A percentile compares a stretch with the other conserved stretches of the same genome.
Evolutionary conservation across 352 stramenopile species (phyloP).

Genomic region (Phytophthora boehmeriae): DNA sequence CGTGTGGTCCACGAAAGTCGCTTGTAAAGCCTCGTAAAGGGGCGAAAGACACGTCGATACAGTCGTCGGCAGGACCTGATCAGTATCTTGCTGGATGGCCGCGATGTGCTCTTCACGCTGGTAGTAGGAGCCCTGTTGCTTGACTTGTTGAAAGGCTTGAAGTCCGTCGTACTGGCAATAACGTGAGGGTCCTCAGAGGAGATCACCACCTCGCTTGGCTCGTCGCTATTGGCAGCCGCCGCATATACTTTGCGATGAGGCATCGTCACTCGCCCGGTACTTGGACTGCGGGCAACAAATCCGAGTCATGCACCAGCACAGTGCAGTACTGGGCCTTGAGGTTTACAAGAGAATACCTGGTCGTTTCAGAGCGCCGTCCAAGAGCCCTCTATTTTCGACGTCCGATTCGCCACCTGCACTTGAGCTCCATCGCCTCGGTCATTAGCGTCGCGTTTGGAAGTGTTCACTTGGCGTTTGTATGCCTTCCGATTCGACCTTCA

Average conservation of each 20-base stretch:
- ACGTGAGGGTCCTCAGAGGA: constrained; percentile 4
- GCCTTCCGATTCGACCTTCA: too few relatives aligned
- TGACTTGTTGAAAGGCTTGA: background rate
- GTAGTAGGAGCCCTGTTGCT: background rate
- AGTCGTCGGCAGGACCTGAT: constrained; percentile 12
- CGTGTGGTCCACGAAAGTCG: constrained; percentile 23
- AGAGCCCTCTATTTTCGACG: too few relatives aligned
- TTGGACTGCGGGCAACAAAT: background rate
- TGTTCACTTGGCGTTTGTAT: too few relatives aligned
- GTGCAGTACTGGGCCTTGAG: background rate
- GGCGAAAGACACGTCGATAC: constrained; percentile 8
- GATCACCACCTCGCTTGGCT: constrained; percentile 7
- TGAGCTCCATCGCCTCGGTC: too few relatives aligned
- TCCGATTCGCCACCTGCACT: too few relatives aligned
- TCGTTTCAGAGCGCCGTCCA: background rate
- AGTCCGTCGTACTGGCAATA: background rate
- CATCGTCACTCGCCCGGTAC: constrained; percentile 9
- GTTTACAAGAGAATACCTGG: background rate
- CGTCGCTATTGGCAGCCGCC: constrained; percentile 1
- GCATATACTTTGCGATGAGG: constrained; percentile 32
- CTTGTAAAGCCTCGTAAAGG: constrained; percentile 17
- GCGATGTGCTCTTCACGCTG: background rate
- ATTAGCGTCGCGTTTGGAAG: too few relatives aligned
- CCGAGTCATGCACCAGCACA: background rate
- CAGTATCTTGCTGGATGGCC: constrained; percentile 7